Percentiles rank a stretch among this genome's conserved stretches.
These are phyloP conservation scores for Lecanosticta acicola DNA, from an alignment of 2,329 filamentous ascomycete species.

Conservation along the genomic window DNA sequence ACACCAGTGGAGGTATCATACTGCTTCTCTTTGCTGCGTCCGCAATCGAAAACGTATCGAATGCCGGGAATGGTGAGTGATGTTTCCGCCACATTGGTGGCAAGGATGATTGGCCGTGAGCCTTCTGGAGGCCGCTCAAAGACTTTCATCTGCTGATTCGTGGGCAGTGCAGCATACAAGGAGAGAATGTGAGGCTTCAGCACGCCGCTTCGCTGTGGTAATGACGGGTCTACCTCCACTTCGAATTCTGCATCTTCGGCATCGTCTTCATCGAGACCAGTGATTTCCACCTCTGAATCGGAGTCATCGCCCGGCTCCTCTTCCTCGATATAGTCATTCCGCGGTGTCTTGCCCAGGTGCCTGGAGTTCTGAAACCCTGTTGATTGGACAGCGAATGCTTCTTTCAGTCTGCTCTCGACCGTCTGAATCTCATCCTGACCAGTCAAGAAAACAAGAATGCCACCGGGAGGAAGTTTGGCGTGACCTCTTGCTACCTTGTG, in stretches of 20 bases:
- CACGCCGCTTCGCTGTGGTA: conserved; percentile 44
- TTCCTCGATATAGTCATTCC: conserved; percentile 30
- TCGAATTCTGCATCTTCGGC: conserved; percentile 41
- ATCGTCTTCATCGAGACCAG: conserved; percentile 51
- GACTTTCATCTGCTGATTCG: conserved; percentile 82
- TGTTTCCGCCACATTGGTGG: conserved; percentile 95
- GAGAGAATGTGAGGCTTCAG: conserved; percentile 83
- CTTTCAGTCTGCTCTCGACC: conserved; percentile 72
- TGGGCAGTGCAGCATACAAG: conserved; percentile 86
- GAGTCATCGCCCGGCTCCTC: conserved; percentile 45
- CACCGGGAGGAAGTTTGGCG: conserved; percentile 80
- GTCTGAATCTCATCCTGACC: conserved; percentile 86
- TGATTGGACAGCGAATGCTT: conserved; percentile 54
- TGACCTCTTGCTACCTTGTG: conserved; percentile 83
- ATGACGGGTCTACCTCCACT: conserved; percentile 46
- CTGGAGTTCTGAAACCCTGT: conserved; percentile 24
- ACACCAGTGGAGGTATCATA: conserved; percentile 86
- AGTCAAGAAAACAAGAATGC: conserved; percentile 89
- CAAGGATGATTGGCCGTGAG: conserved; percentile 77
- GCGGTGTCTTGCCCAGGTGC: not conserved
- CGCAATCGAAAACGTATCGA: conserved; percentile 92
- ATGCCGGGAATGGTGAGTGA: conserved; percentile 94
- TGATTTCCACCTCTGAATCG: conserved; percentile 57
- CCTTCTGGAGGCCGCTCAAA: conserved; percentile 78
- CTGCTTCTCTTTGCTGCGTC: conserved; percentile 83